phyloP scores from a whole-genome alignment of 805 yeast species.

The Saccharomycopsis babjevae region DNA sequence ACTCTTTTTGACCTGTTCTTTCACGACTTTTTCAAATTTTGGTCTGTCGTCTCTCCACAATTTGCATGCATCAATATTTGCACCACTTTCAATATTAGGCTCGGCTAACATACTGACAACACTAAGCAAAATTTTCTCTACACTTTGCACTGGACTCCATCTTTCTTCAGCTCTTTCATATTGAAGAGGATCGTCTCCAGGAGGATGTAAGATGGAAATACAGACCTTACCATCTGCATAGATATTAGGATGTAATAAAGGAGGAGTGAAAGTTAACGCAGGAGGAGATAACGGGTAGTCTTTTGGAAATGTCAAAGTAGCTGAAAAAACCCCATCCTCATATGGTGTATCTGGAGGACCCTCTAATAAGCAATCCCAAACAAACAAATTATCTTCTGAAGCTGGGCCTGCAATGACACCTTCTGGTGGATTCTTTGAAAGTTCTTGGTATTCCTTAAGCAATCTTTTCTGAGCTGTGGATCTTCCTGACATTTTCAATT shows the following conservation, averaged over 20 bases:
- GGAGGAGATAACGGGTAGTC: conserved; percentile 86
- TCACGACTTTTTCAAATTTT: conserved; percentile 56
- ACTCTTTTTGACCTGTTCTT: conserved; percentile 55
- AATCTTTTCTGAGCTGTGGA: conserved; percentile 78
- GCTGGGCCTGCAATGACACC: conserved; percentile 93
- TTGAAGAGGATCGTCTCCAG: conserved; percentile 95
- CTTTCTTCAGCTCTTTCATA: conserved; percentile 93
- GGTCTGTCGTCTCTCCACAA: conserved; percentile 82
- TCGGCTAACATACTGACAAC: conserved; percentile 96
- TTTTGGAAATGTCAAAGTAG: conserved; percentile 56
- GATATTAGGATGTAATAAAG: conserved; percentile 86
- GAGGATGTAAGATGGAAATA: conserved; percentile 88
- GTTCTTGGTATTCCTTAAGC: conserved; percentile 81
- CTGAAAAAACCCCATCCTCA: conserved; percentile 83
- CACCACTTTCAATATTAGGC: conserved; percentile 94
- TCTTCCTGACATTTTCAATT: conserved; percentile 17
- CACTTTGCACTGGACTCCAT: conserved; percentile 97
- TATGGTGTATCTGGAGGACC: conserved; percentile 82
- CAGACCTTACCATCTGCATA: conserved; percentile 94
- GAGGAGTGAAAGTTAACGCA: conserved; percentile 60
- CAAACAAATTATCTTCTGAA: conserved; percentile 58
- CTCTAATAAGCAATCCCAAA: conserved; percentile 76
- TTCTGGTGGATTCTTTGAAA: conserved; percentile 80
- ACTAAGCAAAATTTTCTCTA: conserved; percentile 88
- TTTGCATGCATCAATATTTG: conserved; percentile 70